A percentile compares a stretch with the other conserved stretches of the same genome.
Evolutionary conservation across 306 rosid genomes (phyloP).

Genomic region (Prunus fruticosa): DNA sequence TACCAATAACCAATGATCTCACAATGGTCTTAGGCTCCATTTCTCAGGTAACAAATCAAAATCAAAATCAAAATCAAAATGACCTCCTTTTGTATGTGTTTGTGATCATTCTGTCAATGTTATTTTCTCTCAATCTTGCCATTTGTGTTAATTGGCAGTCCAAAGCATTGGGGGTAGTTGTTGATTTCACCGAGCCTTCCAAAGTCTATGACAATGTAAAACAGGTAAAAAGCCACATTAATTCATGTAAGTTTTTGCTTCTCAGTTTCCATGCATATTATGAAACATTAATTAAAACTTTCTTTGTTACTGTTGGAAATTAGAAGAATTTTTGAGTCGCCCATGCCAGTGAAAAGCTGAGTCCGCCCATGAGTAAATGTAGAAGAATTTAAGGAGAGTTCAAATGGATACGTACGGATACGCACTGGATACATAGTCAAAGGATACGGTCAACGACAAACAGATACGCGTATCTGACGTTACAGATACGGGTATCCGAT

Average conservation of each 20-base stretch:
- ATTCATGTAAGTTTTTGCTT: not conserved
- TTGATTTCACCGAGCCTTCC: conserved; percentile 87
- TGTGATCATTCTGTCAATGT: not conserved
- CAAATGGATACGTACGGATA: too few relatives aligned
- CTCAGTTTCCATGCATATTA: not conserved
- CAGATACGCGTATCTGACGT: too few relatives aligned
- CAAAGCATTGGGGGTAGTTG: conserved; percentile 68
- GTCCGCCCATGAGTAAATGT: too few relatives aligned
- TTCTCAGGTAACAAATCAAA: conserved; percentile 59
- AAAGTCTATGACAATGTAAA: conserved; percentile 88
- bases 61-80: not conserved
- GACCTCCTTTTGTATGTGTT: not conserved
- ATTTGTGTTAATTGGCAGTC: conserved; percentile 38
- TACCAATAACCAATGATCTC: conserved; percentile 80
- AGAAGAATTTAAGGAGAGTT: too few relatives aligned
- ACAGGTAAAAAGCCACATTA: conserved; percentile 50
- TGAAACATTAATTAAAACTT: not conserved
- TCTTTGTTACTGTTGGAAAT: too few relatives aligned
- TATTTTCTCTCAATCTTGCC: not conserved
- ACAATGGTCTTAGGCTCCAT: conserved; percentile 93
- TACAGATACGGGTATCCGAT: too few relatives aligned
- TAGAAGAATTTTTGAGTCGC: too few relatives aligned
- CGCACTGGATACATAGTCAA: too few relatives aligned
- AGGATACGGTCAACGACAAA: too few relatives aligned
- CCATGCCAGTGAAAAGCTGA: too few relatives aligned